Percentiles rank a stretch among this genome's conserved stretches.
These are phyloP conservation scores for Botrytis byssoidea DNA, from an alignment of 2,329 filamentous ascomycete genomes.

Conservation along the genomic window DNA sequence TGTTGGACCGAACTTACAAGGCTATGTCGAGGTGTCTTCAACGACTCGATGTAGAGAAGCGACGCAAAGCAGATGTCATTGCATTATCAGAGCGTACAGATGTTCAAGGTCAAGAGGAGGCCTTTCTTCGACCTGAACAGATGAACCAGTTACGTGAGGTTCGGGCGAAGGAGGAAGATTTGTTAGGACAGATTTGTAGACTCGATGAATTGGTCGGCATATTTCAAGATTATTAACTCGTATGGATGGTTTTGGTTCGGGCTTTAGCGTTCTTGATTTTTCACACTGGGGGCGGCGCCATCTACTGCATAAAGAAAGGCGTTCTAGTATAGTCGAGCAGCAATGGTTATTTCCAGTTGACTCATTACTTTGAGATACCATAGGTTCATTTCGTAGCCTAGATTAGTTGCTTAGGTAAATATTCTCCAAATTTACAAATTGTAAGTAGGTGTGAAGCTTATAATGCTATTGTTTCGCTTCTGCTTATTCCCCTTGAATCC, in stretches of 20 bases:
- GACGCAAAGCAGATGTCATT: conserved; percentile 69
- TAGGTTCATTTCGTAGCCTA: conserved; percentile 9
- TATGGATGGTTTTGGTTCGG: conserved; percentile 18
- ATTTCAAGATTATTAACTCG: conserved; percentile 68
- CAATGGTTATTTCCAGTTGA: conserved; percentile 8
- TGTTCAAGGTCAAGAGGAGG: conserved; percentile 73
- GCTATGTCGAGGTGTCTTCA: conserved; percentile 83
- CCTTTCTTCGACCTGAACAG: conserved; percentile 73
- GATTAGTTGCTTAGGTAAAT: background rate
- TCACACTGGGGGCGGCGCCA: conserved; percentile 28
- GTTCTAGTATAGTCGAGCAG: conserved; percentile 22
- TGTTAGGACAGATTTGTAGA: conserved; percentile 75
- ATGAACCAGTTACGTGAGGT: conserved; percentile 60
- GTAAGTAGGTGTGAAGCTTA: background rate
- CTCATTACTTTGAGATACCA: conserved; percentile 19
- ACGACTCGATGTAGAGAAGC: conserved; percentile 73
- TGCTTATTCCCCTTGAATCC: background rate
- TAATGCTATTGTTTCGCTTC: background rate
- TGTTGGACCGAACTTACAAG: conserved; percentile 84
- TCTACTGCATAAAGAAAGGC: conserved; percentile 24
- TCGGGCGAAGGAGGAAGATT: conserved; percentile 65
- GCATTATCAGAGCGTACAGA: conserved; percentile 82
- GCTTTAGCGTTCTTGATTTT: conserved; percentile 21
- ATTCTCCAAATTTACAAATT: background rate
- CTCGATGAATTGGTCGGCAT: conserved; percentile 83